These are phyloP conservation scores for Naganishia onofrii DNA, from an alignment of 768 basidiomycete genomes.

Conservation along the genomic window DNA sequence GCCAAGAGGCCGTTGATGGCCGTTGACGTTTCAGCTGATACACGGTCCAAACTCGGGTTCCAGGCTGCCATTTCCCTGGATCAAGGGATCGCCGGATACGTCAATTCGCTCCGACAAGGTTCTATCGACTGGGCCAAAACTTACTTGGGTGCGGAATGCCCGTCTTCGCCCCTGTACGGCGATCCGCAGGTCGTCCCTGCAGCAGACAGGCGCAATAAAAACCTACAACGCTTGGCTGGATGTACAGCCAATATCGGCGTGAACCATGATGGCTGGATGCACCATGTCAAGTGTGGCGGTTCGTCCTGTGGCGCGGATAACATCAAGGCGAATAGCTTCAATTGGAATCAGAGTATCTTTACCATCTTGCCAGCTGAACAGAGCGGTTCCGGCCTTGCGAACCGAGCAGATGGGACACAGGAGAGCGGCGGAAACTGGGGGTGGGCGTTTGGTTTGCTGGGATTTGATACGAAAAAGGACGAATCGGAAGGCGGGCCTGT, in stretches of 20 bases:
- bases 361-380: conserved; percentile 9
- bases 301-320: conserved; percentile 31
- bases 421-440: conserved; percentile 5
- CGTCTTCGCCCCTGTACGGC: conserved; percentile 29
- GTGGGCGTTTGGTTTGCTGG: conserved; percentile 11
- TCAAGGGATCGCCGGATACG: conserved; percentile 40
- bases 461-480: conserved; percentile 8
- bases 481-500: background rate
- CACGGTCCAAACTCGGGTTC: conserved; percentile 37
- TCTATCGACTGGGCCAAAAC: conserved; percentile 36
- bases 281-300: conserved; percentile 42
- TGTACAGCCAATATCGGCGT: conserved; percentile 48
- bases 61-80: conserved; percentile 37
- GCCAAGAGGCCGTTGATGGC: conserved; percentile 13
- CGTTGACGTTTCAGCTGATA: conserved; percentile 6
- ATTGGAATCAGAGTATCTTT: conserved; percentile 31
- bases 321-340: conserved; percentile 24
- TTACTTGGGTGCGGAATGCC: conserved; percentile 38
- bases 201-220: conserved; percentile 42
- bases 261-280: conserved; percentile 43
- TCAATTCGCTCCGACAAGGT: conserved; percentile 33
- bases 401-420: background rate
- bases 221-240: conserved; percentile 42
- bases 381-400: background rate
- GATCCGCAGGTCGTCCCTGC: conserved; percentile 16